phyloP scores from a whole-genome alignment of 2,329 filamentous ascomycete species.

The Aspergillus floridensis region DNA sequence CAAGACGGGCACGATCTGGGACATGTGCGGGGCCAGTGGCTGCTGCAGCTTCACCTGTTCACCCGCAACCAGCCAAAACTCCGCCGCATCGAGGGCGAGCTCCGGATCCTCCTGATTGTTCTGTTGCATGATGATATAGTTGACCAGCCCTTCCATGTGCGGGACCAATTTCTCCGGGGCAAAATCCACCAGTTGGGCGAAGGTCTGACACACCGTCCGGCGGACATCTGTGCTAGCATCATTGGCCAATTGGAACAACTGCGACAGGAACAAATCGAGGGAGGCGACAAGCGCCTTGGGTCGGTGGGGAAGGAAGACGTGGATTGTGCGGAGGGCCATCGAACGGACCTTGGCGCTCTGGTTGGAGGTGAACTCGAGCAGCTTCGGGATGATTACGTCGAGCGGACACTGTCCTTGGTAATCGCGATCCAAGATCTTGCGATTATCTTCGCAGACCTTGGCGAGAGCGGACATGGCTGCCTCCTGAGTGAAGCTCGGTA shows the following conservation, averaged over 20 bases:
- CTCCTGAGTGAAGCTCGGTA: slow-evolving; percentile 73
- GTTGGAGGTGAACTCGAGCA: slow-evolving; percentile 81
- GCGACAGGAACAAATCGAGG: slow-evolving; percentile 76
- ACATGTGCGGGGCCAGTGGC: slow-evolving; percentile 71
- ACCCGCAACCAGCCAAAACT: slow-evolving; percentile 94
- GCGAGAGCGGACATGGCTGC: slow-evolving; percentile 88
- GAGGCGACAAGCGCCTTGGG: slow-evolving; percentile 77
- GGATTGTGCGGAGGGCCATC: slow-evolving; percentile 78
- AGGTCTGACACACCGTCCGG: slow-evolving; percentile 87
- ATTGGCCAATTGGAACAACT: slow-evolving; percentile 75
- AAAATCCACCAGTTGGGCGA: slow-evolving; percentile 87
- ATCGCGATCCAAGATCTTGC: slow-evolving; percentile 78
- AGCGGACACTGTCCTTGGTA: slow-evolving; percentile 86
- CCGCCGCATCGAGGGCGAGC: slow-evolving; percentile 87
- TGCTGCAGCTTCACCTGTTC: slow-evolving; percentile 80
- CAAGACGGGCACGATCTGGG: slow-evolving; percentile 83
- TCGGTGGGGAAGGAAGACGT: slow-evolving; percentile 84
- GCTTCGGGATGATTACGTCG: slow-evolving; percentile 82
- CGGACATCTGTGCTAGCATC: slow-evolving; percentile 80
- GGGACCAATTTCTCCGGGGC: slow-evolving; percentile 86
- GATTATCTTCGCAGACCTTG: slow-evolving; percentile 97
- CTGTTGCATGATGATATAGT: slow-evolving; percentile 91
- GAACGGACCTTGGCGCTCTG: slow-evolving; percentile 73
- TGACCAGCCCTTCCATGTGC: slow-evolving; percentile 81
- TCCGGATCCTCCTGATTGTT: slow-evolving; percentile 78